Percentiles rank a stretch among this genome's conserved stretches.
phyloP scores from a whole-genome alignment of 106 monocot species.

The Cymbidium sinense region DNA sequence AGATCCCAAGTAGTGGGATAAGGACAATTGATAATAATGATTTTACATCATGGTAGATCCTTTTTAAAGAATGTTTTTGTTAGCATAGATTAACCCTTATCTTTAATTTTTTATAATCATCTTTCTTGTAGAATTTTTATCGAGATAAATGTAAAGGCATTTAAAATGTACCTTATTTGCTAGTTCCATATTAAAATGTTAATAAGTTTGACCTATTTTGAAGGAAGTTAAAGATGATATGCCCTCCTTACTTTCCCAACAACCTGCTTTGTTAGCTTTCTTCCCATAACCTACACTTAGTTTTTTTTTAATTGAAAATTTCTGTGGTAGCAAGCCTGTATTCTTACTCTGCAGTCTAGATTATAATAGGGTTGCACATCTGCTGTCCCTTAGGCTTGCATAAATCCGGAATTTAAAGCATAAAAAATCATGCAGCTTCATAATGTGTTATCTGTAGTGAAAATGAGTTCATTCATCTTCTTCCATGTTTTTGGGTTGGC shows the following conservation, averaged over 20 bases:
- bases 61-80: neutral
- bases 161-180: no score
- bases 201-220: no score
- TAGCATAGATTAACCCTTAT: neutral
- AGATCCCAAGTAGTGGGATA: neutral
- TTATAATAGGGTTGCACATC: neutral
- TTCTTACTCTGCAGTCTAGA: neutral
- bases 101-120: no score
- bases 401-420: neutral
- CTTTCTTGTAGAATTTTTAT: no score
- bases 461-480: neutral
- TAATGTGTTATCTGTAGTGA: neutral
- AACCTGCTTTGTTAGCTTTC: no score
- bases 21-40: neutral
- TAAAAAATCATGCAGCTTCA: neutral
- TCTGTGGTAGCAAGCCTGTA: neutral
- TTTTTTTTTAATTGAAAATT: no score
- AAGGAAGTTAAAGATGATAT: no score
- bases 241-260: no score
- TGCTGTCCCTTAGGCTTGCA: neutral
- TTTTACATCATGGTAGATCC: neutral
- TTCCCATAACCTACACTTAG: no score
- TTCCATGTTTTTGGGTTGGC: slow-evolving; percentile 12
- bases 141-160: no score
- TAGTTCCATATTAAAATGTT: no score